phyloP scores from a whole-genome alignment of 2,329 filamentous ascomycete genomes.

The Proliferodiscus dingleyae region DNA sequence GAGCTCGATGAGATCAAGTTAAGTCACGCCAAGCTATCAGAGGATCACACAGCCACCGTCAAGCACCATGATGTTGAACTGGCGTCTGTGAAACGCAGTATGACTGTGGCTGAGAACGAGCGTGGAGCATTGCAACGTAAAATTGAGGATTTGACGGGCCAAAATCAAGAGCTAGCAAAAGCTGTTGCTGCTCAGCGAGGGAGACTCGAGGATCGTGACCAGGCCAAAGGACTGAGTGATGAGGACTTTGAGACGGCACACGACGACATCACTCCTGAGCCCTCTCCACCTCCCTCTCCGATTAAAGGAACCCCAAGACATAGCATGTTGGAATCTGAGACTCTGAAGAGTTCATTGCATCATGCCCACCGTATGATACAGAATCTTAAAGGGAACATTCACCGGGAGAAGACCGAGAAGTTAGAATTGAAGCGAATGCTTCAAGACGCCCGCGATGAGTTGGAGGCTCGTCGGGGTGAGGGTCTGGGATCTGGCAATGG shows the following conservation, averaged over 20 bases:
- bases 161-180: slow-evolving; percentile 87
- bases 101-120: slow-evolving; percentile 74
- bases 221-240: slow-evolving; percentile 52
- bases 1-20: slow-evolving; percentile 89
- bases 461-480: slow-evolving; percentile 62
- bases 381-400: slow-evolving; percentile 87
- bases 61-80: slow-evolving; percentile 90
- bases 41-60: slow-evolving; percentile 71
- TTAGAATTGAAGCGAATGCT: slow-evolving; percentile 91
- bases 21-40: slow-evolving; percentile 68
- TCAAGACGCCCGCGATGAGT: slow-evolving; percentile 88
- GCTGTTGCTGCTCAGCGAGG: slow-evolving; percentile 72
- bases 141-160: slow-evolving; percentile 78
- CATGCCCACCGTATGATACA: slow-evolving; percentile 97
- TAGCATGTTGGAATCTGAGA: slow-evolving; percentile 89
- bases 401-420: slow-evolving; percentile 98
- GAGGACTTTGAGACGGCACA: slow-evolving; percentile 60
- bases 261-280: slow-evolving; percentile 74
- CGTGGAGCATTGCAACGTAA: slow-evolving; percentile 73
- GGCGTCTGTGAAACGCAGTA: slow-evolving; percentile 74
- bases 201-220: slow-evolving; percentile 60
- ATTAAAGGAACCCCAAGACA: slow-evolving; percentile 89
- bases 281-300: slow-evolving; percentile 85
- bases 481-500: slow-evolving; percentile 38
- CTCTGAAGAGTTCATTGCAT: slow-evolving; percentile 85